Evolutionary conservation across 2,329 filamentous ascomycete genomes (phyloP), one percentile per base, ranked within the genome.

Genomic region (Akanthomyces dipterigenus): DNA sequence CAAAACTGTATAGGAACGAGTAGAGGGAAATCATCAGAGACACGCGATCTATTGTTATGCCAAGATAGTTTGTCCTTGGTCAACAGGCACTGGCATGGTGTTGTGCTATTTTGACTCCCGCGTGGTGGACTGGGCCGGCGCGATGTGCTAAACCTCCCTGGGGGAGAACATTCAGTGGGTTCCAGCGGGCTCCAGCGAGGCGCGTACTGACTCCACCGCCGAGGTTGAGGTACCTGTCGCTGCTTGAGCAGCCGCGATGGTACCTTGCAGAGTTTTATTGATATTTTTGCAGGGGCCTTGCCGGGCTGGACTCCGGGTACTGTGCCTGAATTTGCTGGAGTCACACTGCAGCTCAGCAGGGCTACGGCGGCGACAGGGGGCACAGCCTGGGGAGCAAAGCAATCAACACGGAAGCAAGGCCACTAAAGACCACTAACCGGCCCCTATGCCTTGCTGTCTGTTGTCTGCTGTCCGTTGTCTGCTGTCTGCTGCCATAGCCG

Each of bases 121-220:
- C 31, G 31, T 34, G 31, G 31, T 6, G 31, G 31, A 34, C 31
- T 34, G 31, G 36, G 12, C 36, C 12, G 36, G 12, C 36, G 36
- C 36, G 36, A 38, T 38, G 36, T 38, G 36, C 12, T 38, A 38
- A 38, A 38, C 36, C 36, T 38, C 36, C 9, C 14, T 16, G 12
- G 36, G 36, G 36, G 36, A 38, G 36, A 16, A 38, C 36, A 16
- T 38, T 16, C 49, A 51, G 49, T 16, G 31, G 46, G 51, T 8
- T 56, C 26, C 54, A 46, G 42, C 20, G n/a, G 42, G 40, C 40
- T 45, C 54, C 40, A 56, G 54, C 42, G 53, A 56, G 54, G 54
- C 54, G 53, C 38, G 31, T 56, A 28, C 42, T 48, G 40, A n/a
- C 54, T 26, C 54, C 54, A 48, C 54, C 9, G 20, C 14, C 22